A percentile compares a stretch with the other conserved stretches of the same genome.
Evolutionary conservation across 1,139 yeast species (phyloP).

Genomic region (Suhomyces guaymorum): DNA sequence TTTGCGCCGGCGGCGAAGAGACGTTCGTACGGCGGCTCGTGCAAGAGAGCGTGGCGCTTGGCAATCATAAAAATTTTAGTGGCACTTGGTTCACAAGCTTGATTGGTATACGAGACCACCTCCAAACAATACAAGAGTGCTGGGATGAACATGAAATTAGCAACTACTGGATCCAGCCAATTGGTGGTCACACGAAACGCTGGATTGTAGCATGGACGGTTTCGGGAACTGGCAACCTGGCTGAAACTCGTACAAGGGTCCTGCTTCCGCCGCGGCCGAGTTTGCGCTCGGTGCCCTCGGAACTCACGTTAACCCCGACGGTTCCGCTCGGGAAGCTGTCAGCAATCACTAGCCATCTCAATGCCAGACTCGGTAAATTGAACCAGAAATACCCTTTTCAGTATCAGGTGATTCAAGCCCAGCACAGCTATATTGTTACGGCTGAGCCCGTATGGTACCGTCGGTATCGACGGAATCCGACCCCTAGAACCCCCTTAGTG

Average conservation of each 20-base stretch:
- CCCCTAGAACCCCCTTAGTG: not conserved
- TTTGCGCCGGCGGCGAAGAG: conserved; percentile 22
- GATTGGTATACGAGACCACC: conserved; percentile 20
- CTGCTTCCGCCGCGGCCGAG: not conserved
- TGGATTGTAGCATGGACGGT: conserved; percentile 25
- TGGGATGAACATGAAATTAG: conserved; percentile 9
- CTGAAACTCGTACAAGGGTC: not conserved
- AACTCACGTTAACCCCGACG: not conserved
- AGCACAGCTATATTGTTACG: conserved; percentile 8
- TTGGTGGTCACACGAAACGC: conserved; percentile 19
- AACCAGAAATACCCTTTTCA: conserved; percentile 1
- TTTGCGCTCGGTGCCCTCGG: not conserved
- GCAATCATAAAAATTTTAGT: conserved; percentile 10
- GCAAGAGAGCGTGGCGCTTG: conserved; percentile 15
- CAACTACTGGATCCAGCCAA: conserved; percentile 12
- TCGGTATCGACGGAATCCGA: conserved; percentile 8
- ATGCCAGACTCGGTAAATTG: not conserved
- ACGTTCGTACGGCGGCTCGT: conserved; percentile 18
- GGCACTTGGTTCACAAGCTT: conserved; percentile 24
- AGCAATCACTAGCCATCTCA: not conserved
- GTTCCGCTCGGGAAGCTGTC: not conserved
- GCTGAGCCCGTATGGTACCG: conserved; percentile 13
- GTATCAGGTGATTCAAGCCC: conserved; percentile 2
- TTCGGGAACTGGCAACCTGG: not conserved
- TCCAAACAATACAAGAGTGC: conserved; percentile 11